A percentile compares a stretch with the other conserved stretches of the same genome.
Conservation (phyloP, 176 grass and related monocot genomes). For the Phoenix dactylifera region DNA sequence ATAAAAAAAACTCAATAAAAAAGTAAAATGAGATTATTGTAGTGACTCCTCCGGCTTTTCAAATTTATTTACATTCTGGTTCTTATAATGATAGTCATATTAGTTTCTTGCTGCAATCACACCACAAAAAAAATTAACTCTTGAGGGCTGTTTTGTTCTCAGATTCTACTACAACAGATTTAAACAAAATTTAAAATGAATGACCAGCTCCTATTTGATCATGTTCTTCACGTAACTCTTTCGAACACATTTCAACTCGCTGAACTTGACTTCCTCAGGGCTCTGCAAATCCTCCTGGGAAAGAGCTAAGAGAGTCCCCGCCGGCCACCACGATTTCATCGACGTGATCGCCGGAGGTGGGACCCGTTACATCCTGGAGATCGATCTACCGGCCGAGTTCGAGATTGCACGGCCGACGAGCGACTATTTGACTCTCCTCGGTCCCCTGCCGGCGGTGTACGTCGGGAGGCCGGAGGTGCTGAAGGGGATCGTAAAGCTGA, state of each 20-base stretch:
- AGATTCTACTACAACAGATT: too few relatives aligned
- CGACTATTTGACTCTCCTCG: constrained; percentile 38
- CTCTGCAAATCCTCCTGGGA: constrained; percentile 67
- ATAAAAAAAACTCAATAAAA: too few relatives aligned
- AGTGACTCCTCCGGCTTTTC: too few relatives aligned
- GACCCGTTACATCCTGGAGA: constrained; percentile 63
- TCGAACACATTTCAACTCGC: too few relatives aligned
- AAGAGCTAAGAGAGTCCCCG: constrained; percentile 16
- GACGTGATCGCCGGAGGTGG: constrained; percentile 23
- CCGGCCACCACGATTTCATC: constrained; percentile 49
- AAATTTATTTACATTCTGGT: too few relatives aligned
- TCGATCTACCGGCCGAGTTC: constrained; percentile 43
- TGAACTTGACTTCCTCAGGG: constrained; percentile 16
- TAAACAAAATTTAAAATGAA: background rate
- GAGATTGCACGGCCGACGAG: constrained; percentile 61
- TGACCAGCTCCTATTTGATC: background rate
- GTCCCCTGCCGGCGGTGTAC: constrained; percentile 32
- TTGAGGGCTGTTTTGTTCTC: too few relatives aligned
- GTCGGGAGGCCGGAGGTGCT: constrained; percentile 33
- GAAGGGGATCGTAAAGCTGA: constrained; percentile 35
- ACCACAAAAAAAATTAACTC: too few relatives aligned
- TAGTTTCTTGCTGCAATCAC: too few relatives aligned
- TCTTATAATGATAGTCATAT: too few relatives aligned
- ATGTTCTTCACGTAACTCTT: too few relatives aligned
- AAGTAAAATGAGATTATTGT: too few relatives aligned